These are phyloP conservation scores for Symbiodinium pilosum DNA, from an alignment of 73 alveolate genomes.

Conservation along the genomic window DNA sequence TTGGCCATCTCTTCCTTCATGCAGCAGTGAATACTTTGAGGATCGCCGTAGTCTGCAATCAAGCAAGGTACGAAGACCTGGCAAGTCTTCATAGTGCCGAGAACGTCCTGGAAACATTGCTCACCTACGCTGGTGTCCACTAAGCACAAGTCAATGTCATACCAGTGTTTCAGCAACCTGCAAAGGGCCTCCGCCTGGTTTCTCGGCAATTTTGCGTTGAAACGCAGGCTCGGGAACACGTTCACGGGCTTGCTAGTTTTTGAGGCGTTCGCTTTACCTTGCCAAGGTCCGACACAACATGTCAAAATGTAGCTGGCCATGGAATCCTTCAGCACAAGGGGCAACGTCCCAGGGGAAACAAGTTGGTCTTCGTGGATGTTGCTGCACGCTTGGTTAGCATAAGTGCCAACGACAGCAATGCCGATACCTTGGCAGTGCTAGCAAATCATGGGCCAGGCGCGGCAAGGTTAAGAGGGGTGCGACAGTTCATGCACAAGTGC, in stretches of 20 bases:
- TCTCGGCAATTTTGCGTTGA: background rate
- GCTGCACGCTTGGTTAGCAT: background rate
- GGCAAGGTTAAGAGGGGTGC: background rate
- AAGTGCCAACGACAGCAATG: background rate
- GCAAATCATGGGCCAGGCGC: too few species aligned
- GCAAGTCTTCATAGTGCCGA: background rate
- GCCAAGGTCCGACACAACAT: background rate
- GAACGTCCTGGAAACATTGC: background rate
- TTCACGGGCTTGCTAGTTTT: background rate
- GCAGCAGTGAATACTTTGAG: background rate
- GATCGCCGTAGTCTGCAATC: background rate
- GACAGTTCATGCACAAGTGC: background rate
- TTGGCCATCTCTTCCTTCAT: background rate
- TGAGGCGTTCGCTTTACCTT: background rate
- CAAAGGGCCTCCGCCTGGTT: constrained; percentile 1
- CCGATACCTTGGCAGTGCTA: background rate
- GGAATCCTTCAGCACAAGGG: background rate
- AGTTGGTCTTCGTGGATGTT: background rate
- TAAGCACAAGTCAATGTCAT: background rate
- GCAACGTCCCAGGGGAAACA: background rate
- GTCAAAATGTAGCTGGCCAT: background rate
- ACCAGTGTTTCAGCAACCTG: background rate
- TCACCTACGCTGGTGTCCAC: background rate
- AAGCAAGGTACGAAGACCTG: background rate
- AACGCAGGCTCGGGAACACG: constrained; percentile 6